Evolutionary conservation across 2,329 filamentous ascomycete genomes (phyloP).

Genomic region (Cryphonectria radicalis): DNA sequence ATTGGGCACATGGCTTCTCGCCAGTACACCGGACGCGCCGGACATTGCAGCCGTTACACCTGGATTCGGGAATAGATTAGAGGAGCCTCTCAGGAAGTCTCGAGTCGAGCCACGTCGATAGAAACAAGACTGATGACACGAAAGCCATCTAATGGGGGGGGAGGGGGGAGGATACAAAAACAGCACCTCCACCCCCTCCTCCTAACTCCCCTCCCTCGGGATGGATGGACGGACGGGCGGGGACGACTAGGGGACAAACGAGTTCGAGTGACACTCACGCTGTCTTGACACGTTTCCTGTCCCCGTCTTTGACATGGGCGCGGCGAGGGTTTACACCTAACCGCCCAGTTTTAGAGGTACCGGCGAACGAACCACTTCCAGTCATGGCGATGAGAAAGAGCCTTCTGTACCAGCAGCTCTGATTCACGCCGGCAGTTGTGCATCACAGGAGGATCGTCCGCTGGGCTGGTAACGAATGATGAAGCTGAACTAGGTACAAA

Average conservation of each 20-base stretch:
- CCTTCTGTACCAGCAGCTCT: constrained; percentile 8
- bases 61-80: constrained; percentile 32
- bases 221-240: background rate
- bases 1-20: constrained; percentile 52
- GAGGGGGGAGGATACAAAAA: no score
- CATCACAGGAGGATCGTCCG: constrained; percentile 9
- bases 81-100: constrained; percentile 7
- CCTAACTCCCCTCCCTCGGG: background rate
- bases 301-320: constrained; percentile 51
- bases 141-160: background rate
- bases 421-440: constrained; percentile 10
- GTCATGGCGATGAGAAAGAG: constrained; percentile 15
- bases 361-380: constrained; percentile 15
- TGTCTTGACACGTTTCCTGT: constrained; percentile 53
- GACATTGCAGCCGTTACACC: constrained; percentile 58
- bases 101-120: background rate
- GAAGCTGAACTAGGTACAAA: background rate
- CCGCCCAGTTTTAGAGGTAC: constrained; percentile 35
- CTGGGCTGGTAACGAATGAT: constrained; percentile 18
- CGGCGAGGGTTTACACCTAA: constrained; percentile 56
- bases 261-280: constrained; percentile 45
- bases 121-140: no score
- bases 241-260: background rate
- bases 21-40: constrained; percentile 58
- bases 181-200: no score